phyloP scores from a whole-genome alignment of 1,284 basidiomycete genomes.

The Malassezia brasiliensis region DNA sequence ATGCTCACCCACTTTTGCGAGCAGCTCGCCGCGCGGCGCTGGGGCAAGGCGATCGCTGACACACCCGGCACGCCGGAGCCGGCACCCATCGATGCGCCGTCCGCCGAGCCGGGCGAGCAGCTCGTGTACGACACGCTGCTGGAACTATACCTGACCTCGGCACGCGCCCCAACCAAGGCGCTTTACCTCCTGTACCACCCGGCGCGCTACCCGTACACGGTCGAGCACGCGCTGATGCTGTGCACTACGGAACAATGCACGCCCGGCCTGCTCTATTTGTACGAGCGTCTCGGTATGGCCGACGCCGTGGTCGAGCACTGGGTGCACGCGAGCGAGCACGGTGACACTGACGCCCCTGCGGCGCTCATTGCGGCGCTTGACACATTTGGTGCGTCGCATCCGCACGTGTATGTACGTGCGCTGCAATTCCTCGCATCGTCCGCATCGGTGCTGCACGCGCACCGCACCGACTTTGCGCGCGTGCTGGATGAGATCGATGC shows the following conservation, averaged over 20 bases:
- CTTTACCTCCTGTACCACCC: conserved; percentile 33
- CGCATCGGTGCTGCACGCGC: conserved; percentile 57
- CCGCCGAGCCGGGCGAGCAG: conserved; percentile 1
- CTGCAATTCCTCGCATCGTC: conserved; percentile 73
- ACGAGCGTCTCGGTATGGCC: conserved; percentile 90
- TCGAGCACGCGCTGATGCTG: conserved; percentile 80
- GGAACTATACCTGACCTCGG: conserved; percentile 73
- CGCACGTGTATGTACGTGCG: conserved; percentile 76
- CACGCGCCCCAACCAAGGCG: conserved; percentile 23
- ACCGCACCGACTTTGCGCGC: conserved; percentile 58
- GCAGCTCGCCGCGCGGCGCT: conserved; percentile 67
- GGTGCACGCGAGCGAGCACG: conserved; percentile 54
- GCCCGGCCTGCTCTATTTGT: conserved; percentile 72
- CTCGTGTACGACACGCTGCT: conserved; percentile 61
- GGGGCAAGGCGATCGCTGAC: conserved; percentile 61
- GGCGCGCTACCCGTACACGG: conserved; percentile 64
- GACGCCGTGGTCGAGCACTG: conserved; percentile 87
- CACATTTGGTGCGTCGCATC: conserved; percentile 63
- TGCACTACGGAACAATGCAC: conserved; percentile 76
- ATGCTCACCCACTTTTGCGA: conserved; percentile 83
- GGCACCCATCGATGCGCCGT: neutral
- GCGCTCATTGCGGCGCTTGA: conserved; percentile 62
- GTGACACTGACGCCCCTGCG: conserved; percentile 49
- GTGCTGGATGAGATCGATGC: conserved; percentile 68
- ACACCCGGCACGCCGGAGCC: conserved; percentile 11